A percentile compares a stretch with the other conserved stretches of the same genome.
These are phyloP conservation scores for Berberis vulgaris DNA, from an alignment of 164 flowering plant genomes.

Conservation along the genomic window DNA sequence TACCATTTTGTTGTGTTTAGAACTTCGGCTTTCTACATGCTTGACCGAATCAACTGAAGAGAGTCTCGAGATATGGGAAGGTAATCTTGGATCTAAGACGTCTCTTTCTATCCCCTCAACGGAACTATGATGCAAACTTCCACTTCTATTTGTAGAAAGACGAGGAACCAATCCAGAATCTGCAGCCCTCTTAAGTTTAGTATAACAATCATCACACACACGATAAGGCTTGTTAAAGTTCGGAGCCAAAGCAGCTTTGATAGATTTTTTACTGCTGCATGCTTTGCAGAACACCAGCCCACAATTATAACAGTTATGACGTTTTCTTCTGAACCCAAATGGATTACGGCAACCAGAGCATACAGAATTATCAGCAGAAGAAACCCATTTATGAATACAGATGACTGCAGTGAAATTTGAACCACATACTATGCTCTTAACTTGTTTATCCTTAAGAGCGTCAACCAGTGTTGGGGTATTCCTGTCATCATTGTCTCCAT, in stretches of 20 bases:
- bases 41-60: constrained; percentile 49
- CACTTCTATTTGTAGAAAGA: constrained; percentile 30
- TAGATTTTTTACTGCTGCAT: constrained; percentile 73
- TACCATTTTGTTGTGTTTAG: constrained; percentile 8
- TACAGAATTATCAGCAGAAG: constrained; percentile 55
- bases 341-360: constrained; percentile 75
- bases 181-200: constrained; percentile 51
- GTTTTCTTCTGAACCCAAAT: constrained; percentile 77
- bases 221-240: constrained; percentile 75
- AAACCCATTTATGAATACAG: constrained; percentile 69
- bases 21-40: constrained; percentile 27
- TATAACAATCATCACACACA: constrained; percentile 86
- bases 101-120: constrained; percentile 39
- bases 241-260: constrained; percentile 86
- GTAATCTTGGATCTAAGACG: constrained; percentile 24
- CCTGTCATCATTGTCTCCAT: constrained; percentile 66
- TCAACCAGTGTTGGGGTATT: constrained; percentile 60
- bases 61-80: constrained; percentile 42
- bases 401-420: constrained; percentile 76
- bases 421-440: constrained; percentile 77
- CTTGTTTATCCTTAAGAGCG: constrained; percentile 67
- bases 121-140: constrained; percentile 19
- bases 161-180: constrained; percentile 31
- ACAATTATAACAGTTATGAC: constrained; percentile 95
- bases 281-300: constrained; percentile 88